phyloP scores from a whole-genome alignment of 75 land plant species.

The Selaginella moellendorffii region DNA sequence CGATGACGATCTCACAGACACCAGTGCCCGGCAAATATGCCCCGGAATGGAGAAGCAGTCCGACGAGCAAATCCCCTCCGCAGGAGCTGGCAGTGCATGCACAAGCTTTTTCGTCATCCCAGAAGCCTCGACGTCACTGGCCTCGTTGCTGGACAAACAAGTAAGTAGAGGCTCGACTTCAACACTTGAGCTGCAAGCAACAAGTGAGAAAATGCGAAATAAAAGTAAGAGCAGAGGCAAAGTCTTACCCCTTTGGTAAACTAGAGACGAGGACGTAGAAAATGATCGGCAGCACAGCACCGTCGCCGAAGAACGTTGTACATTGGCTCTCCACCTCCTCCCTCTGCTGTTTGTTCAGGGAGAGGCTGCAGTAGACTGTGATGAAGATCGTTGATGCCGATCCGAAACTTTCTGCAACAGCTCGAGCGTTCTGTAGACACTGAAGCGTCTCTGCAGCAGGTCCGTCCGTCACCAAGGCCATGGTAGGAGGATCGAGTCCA shows the following conservation, averaged over 20 bases:
- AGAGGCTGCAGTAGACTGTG: conserved; percentile 49
- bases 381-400: conserved; percentile 35
- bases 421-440: conserved; percentile 75
- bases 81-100: conserved; percentile 6
- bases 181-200: conserved; percentile 43
- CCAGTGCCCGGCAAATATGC: conserved; percentile 30
- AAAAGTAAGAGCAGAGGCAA: not conserved
- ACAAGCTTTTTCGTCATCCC: not conserved
- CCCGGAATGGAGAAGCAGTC: conserved; percentile 31
- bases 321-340: conserved; percentile 24
- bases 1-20: conserved; percentile 22
- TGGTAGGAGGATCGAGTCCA: conserved; percentile 95
- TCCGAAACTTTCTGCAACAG: conserved; percentile 54
- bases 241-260: conserved; percentile 70
- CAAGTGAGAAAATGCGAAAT: not conserved
- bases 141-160: conserved; percentile 22
- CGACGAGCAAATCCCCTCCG: not conserved
- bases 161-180: conserved; percentile 66
- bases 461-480: conserved; percentile 59
- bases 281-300: conserved; percentile 11
- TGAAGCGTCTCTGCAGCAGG: conserved; percentile 40
- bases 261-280: conserved; percentile 60
- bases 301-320: conserved; percentile 16
- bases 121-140: not conserved
- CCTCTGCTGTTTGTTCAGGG: conserved; percentile 23